Base-by-base conservation (phyloP, 78 protist genomes). In the Polysphondylium violaceum region DNA sequence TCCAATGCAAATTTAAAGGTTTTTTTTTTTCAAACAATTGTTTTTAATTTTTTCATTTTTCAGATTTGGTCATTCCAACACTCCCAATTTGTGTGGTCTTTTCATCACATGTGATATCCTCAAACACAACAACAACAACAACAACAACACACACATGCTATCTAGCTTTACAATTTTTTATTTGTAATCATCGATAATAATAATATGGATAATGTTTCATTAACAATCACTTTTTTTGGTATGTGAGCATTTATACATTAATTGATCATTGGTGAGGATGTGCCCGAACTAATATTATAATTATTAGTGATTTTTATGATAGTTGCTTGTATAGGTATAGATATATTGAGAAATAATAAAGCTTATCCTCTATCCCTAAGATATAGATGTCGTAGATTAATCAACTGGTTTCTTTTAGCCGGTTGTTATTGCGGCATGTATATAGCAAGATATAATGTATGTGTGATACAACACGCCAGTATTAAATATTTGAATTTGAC, bases 401-500 rank as follows among this genome's bases (percentile, higher is more conserved):
- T 36, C 9, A 74, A 74, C 38, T 74, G 79, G 79, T 40, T 74
- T 2, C 9, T 44, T 1, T 55, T 74, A 7, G 61, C 40, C 6
- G 1, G 50, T 7, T 2, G 40, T 17, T 74, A 74, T 36, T 11
- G 53, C 2, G 47, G 67, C 14, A 74, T 74, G 41, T 74, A 74
- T 36, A 74, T 74, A 55, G 79, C 67, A 27, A 74, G 79, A 74
- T 74, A 74, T 35, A 74, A 74, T 56, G 77, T 72, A 72, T 14
- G 5, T 65, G 19, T 40, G 5, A 40, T 7, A 5, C 6, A 3
- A 17, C 6, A 2, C 23, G 8, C 53, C 53, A 11, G 8, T 8
- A 14, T 11, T 47, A 47, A 11, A 47, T 47, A 11, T 47, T 47
- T 47, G 8, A 47, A n/a, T n/a, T n/a, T n/a, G n/a, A n/a, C n/a